A percentile compares a stretch with the other conserved stretches of the same genome.
Evolutionary conservation across 352 stramenopile species (phyloP).

Genomic region (Phytopythium boreale): DNA sequence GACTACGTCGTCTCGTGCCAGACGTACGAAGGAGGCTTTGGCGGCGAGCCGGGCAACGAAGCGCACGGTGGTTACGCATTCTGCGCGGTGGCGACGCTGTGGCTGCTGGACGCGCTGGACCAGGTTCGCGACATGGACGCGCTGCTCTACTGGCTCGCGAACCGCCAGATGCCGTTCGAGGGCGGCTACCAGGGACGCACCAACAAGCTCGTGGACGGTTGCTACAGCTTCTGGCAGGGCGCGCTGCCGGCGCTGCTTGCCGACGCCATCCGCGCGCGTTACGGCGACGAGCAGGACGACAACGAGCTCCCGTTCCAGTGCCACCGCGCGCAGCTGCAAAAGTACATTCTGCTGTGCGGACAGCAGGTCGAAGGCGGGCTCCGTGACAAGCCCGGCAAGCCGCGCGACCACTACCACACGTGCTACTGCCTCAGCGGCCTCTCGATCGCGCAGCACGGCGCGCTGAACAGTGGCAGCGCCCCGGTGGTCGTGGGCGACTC

Average conservation of each 20-base stretch:
- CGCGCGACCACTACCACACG: constrained; percentile 98
- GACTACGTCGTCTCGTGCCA: constrained; percentile 91
- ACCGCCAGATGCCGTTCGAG: constrained; percentile 94
- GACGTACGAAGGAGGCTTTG: constrained; percentile 98
- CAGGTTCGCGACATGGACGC: constrained; percentile 45
- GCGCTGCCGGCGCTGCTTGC: constrained; percentile 84
- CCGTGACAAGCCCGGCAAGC: constrained; percentile 93
- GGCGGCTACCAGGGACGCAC: constrained; percentile 92
- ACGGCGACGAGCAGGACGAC: constrained; percentile 15
- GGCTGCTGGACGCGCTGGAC: constrained; percentile 83
- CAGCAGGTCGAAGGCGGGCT: constrained; percentile 94
- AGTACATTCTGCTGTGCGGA: constrained; percentile 94
- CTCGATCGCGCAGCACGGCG: constrained; percentile 90
- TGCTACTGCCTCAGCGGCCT: constrained; percentile 98
- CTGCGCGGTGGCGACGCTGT: constrained; percentile 94
- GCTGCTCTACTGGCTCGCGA: constrained; percentile 88
- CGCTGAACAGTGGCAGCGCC: constrained; percentile 18
- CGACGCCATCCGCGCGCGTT: constrained; percentile 34
- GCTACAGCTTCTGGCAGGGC: constrained; percentile 99
- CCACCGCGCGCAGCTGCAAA: constrained; percentile 74
- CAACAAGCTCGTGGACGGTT: constrained; percentile 99
- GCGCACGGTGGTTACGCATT: constrained; percentile 99
- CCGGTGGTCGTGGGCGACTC: constrained; percentile 53
- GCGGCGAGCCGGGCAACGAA: constrained; percentile 90
- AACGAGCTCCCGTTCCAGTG: constrained; percentile 51